phyloP scores from a whole-genome alignment of 1,284 basidiomycete species.

The Cutaneotrichosporon curvatum region DNA sequence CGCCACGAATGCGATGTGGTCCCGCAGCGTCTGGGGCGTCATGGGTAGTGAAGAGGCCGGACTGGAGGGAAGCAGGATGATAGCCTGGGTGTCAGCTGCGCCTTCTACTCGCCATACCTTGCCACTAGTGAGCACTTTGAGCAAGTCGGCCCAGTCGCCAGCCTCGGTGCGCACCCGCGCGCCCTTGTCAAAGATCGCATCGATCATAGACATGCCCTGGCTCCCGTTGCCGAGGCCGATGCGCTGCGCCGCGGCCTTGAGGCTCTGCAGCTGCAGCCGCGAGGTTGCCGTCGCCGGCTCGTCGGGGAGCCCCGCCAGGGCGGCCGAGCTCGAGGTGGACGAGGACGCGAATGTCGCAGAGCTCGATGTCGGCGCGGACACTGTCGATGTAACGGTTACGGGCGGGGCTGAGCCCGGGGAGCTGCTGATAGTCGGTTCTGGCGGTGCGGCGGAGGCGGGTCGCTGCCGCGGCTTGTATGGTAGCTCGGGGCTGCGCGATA shows the following conservation, averaged over 20 bases:
- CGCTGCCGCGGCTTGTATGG: conserved; percentile 15
- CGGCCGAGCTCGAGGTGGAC: conserved; percentile 20
- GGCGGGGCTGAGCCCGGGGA: not conserved
- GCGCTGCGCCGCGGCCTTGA: conserved; percentile 69
- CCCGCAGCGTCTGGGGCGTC: conserved; percentile 66
- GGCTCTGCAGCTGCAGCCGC: conserved; percentile 62
- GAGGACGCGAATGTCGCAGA: conserved; percentile 6
- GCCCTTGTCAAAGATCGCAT: conserved; percentile 62
- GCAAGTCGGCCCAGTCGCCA: conserved; percentile 67
- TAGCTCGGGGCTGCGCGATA: conserved; percentile 3
- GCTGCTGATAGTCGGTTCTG: too few relatives aligned
- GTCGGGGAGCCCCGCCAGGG: not conserved
- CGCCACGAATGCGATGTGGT: conserved; percentile 59
- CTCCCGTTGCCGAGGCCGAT: conserved; percentile 63
- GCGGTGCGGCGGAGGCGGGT: not conserved
- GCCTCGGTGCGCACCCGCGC: conserved; percentile 58
- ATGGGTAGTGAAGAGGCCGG: conserved; percentile 49
- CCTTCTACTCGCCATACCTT: conserved; percentile 53
- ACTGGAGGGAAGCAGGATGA: conserved; percentile 66
- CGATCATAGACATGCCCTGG: conserved; percentile 75
- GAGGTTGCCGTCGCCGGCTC: conserved; percentile 24
- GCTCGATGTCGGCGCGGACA: conserved; percentile 3
- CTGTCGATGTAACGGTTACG: not conserved
- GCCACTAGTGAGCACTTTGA: conserved; percentile 58
- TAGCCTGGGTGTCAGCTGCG: conserved; percentile 53